A percentile compares a stretch with the other conserved stretches of the same genome.
Conservation (phyloP, 768 basidiomycete genomes). For the Pleurotus ostreatus region DNA sequence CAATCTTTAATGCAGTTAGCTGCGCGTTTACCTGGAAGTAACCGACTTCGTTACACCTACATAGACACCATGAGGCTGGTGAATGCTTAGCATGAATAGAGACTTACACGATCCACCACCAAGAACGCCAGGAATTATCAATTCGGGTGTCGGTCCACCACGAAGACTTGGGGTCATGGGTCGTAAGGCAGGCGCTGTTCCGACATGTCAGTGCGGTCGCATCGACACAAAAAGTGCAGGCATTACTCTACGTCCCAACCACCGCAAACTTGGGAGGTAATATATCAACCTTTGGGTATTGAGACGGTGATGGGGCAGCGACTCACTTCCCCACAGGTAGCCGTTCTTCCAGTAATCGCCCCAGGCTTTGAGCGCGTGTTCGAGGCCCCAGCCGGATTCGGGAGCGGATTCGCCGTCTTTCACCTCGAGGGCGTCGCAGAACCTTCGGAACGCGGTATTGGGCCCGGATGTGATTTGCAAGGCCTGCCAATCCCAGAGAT, state of each 20-base stretch:
- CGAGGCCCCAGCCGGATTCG: constrained; percentile 56
- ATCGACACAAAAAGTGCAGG: too few species aligned
- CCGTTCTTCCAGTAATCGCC: constrained; percentile 49
- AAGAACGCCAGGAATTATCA: constrained; percentile 55
- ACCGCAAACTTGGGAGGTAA: constrained; percentile 44
- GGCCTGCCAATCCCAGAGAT: constrained; percentile 66
- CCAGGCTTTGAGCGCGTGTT: constrained; percentile 59
- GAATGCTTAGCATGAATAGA: too few species aligned
- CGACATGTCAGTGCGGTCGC: background rate
- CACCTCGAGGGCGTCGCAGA: constrained; percentile 66
- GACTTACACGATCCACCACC: constrained; percentile 66
- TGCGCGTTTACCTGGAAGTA: constrained; percentile 38
- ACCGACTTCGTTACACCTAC: constrained; percentile 70
- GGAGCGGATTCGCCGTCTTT: constrained; percentile 49
- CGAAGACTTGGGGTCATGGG: constrained; percentile 31
- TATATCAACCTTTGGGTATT: background rate
- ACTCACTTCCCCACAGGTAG: constrained; percentile 44
- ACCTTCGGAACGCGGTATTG: constrained; percentile 45
- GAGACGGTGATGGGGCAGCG: background rate
- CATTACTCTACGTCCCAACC: constrained; percentile 41
- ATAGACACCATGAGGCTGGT: too few species aligned
- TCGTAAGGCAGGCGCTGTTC: constrained; percentile 36
- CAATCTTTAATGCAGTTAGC: background rate
- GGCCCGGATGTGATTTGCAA: constrained; percentile 51
- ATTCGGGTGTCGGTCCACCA: constrained; percentile 54